Conservation (phyloP, 441 rosid genomes). For the Brassica hybrid region DNA sequence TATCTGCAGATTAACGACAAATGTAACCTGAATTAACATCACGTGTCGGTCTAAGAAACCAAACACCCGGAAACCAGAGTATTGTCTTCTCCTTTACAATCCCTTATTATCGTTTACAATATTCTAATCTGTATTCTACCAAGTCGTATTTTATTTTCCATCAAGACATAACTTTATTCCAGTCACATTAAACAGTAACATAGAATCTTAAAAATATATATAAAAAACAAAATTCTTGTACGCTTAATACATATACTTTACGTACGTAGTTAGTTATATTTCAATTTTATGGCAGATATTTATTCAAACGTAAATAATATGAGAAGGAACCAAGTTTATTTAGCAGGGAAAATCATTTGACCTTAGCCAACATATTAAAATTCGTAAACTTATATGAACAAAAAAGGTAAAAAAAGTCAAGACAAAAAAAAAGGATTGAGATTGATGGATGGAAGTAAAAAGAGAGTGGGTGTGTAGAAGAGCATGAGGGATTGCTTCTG, state of each 20-base stretch:
- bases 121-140: neutral
- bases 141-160: neutral
- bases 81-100: constrained; percentile 24
- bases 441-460: constrained; percentile 43
- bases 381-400: neutral
- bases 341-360: constrained; percentile 1
- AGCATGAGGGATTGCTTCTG: constrained; percentile 47
- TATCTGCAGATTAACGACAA: constrained; percentile 30
- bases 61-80: constrained; percentile 38
- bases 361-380: neutral
- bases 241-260: neutral
- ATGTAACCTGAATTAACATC: constrained; percentile 28
- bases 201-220: neutral
- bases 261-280: neutral
- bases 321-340: neutral
- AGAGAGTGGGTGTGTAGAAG: constrained; percentile 38
- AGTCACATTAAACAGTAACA: neutral
- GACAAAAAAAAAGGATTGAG: constrained; percentile 26
- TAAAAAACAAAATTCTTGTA: neutral
- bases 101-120: constrained; percentile 1
- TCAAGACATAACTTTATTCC: neutral
- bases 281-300: neutral
- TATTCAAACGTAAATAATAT: neutral
- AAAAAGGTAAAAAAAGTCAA: neutral
- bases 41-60: constrained; percentile 35